These are phyloP conservation scores for Geotrichum ghanense DNA, from an alignment of 805 yeast species.

Conservation along the genomic window DNA sequence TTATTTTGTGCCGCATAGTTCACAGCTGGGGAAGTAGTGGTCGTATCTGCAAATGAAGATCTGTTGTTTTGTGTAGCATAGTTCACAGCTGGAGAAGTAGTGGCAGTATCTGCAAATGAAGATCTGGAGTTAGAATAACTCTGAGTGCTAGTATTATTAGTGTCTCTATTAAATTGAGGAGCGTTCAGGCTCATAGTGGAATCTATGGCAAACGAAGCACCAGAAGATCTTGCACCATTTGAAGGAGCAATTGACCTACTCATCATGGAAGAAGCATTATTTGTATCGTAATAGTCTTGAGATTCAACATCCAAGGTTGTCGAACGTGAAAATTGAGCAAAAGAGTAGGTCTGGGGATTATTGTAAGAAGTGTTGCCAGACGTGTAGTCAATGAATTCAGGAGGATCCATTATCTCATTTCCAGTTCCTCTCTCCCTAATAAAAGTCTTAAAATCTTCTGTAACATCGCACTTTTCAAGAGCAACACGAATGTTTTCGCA, in stretches of 20 bases:
- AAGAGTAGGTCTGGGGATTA: constrained; percentile 17
- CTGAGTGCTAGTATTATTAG: too few species aligned
- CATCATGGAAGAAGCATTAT: not conserved
- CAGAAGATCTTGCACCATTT: not conserved
- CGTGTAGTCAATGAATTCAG: constrained; percentile 52
- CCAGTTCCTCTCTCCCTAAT: constrained; percentile 54
- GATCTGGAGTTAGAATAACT: not conserved
- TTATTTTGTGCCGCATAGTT: too few species aligned
- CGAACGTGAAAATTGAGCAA: constrained; percentile 26
- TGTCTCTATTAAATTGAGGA: too few species aligned
- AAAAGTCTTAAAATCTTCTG: constrained; percentile 44
- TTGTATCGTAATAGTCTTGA: not conserved
- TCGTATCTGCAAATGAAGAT: not conserved
- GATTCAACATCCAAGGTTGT: constrained; percentile 4
- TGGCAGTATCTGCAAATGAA: not conserved
- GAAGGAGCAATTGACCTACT: not conserved
- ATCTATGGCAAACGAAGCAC: not conserved
- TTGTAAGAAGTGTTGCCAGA: constrained; percentile 30
- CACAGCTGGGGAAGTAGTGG: not conserved
- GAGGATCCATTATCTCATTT: constrained; percentile 42
- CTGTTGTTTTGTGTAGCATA: not conserved
- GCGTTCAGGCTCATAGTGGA: not conserved
- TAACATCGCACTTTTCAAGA: constrained; percentile 58
- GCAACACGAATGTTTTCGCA: constrained; percentile 59
- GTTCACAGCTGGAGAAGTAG: too few species aligned